These are phyloP conservation scores for Annulohypoxylon nitens DNA, from an alignment of 495 filamentous ascomycete genomes.

Conservation along the genomic window DNA sequence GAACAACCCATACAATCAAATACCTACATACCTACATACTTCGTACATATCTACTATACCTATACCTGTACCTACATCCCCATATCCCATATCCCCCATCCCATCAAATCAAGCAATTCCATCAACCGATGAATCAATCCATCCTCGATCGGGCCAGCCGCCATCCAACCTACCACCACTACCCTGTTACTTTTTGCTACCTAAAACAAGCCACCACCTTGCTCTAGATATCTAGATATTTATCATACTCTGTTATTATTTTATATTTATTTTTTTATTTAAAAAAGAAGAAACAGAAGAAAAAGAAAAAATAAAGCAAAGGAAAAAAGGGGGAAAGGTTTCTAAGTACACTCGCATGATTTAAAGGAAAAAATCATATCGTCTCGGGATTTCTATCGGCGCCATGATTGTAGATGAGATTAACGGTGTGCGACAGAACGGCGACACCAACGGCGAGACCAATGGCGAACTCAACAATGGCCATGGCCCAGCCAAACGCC, in stretches of 20 bases:
- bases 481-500: conserved; percentile 44
- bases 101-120: conserved; percentile 32
- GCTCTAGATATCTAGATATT: conserved; percentile 31
- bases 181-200: conserved; percentile 34
- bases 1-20: background rate
- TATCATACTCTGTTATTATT: conserved; percentile 22
- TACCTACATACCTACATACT: no score
- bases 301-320: background rate
- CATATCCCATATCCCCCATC: conserved; percentile 15
- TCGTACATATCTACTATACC: no score
- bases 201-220: conserved; percentile 39
- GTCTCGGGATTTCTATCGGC: conserved; percentile 32
- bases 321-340: conserved; percentile 14
- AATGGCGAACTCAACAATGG: conserved; percentile 42
- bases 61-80: conserved; percentile 10
- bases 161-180: conserved; percentile 28
- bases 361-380: conserved; percentile 19
- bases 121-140: conserved; percentile 39
- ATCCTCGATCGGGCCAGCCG: conserved; percentile 36
- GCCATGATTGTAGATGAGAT: conserved; percentile 43
- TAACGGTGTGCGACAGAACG: conserved; percentile 46
- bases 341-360: conserved; percentile 33
- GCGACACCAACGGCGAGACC: conserved; percentile 44
- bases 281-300: conserved; percentile 3
- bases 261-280: no score